phyloP scores from a whole-genome alignment of 371 early-diverging fungal genomes.

The Chytridium lagenaria region DNA sequence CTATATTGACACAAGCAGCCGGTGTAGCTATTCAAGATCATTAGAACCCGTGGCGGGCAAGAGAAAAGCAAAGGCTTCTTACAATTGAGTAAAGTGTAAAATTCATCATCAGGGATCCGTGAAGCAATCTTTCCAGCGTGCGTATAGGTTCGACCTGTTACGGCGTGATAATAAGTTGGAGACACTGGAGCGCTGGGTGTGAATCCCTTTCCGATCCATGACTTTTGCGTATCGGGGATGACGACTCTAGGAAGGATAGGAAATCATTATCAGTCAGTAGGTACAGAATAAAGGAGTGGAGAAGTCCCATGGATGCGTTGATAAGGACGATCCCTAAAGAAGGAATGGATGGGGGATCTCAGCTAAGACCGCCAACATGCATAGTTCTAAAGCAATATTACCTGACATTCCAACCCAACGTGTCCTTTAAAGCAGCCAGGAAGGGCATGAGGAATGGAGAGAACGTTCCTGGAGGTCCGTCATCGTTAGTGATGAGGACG shows the following conservation, averaged over 20 bases:
- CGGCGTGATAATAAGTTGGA: neutral
- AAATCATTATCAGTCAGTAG: no score
- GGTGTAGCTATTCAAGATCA: neutral
- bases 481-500: constrained; percentile 16
- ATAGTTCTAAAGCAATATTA: no score
- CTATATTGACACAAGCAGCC: constrained; percentile 16
- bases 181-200: neutral
- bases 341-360: no score
- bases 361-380: no score
- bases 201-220: constrained; percentile 18
- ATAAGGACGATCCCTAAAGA: no score
- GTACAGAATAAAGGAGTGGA: neutral
- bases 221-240: constrained; percentile 16
- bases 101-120: neutral
- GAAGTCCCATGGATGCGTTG: no score
- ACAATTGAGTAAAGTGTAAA: constrained; percentile 10
- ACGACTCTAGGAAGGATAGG: constrained; percentile 2
- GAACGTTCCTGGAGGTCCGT: constrained; percentile 11
- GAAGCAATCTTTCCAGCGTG: neutral
- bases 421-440: neutral
- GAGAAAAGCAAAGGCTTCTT: neutral
- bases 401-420: constrained; percentile 13
- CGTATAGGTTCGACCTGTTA: neutral
- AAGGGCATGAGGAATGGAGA: constrained; percentile 17
- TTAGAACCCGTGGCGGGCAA: neutral